Evolutionary conservation across 2,329 filamentous ascomycete genomes (phyloP).

Genomic region (Metarhizium guizhouense): DNA sequence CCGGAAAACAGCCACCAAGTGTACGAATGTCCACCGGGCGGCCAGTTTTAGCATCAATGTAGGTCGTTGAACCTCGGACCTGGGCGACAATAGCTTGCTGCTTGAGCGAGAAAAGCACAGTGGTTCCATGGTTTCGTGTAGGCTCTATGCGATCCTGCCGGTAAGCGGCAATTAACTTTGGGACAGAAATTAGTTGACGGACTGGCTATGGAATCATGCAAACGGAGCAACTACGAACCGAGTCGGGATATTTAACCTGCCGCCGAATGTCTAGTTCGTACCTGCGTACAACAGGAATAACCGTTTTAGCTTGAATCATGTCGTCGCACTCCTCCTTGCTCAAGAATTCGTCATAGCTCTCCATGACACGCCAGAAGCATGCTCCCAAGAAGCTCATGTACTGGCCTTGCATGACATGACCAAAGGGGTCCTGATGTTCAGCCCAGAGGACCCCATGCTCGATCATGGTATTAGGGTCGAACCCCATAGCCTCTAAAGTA

Average conservation of each 20-base stretch:
- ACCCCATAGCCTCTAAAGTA: slow-evolving; percentile 10
- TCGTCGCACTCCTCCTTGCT: slow-evolving; percentile 14
- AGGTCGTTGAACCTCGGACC: slow-evolving; percentile 3
- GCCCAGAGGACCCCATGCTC: slow-evolving; percentile 16
- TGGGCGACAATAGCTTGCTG: slow-evolving; percentile 9
- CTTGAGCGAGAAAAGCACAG: slow-evolving; percentile 7
- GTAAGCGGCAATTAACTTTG: slow-evolving; percentile 8
- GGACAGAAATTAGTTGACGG: no score
- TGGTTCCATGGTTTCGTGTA: slow-evolving; percentile 3
- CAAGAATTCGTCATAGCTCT: slow-evolving; percentile 16
- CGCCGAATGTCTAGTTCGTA: slow-evolving; percentile 13
- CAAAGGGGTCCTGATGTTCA: slow-evolving; percentile 17
- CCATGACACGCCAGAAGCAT: slow-evolving; percentile 14
- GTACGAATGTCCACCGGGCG: slow-evolving; percentile 6
- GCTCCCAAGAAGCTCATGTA: slow-evolving; percentile 15
- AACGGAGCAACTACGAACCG: slow-evolving; percentile 1
- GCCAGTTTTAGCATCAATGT: slow-evolving; percentile 5
- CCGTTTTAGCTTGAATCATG: slow-evolving; percentile 12
- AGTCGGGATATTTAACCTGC: slow-evolving; percentile 14
- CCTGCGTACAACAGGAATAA: slow-evolving; percentile 13
- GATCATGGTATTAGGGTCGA: slow-evolving; percentile 8
- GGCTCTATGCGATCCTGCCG: slow-evolving; percentile 7
- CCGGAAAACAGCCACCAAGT: slow-evolving; percentile 3
- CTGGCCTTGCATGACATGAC: slow-evolving; percentile 16
- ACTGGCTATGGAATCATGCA: no score